Base-by-base conservation (phyloP, 805 yeast species). In the Soucietia sequanensis region DNA sequence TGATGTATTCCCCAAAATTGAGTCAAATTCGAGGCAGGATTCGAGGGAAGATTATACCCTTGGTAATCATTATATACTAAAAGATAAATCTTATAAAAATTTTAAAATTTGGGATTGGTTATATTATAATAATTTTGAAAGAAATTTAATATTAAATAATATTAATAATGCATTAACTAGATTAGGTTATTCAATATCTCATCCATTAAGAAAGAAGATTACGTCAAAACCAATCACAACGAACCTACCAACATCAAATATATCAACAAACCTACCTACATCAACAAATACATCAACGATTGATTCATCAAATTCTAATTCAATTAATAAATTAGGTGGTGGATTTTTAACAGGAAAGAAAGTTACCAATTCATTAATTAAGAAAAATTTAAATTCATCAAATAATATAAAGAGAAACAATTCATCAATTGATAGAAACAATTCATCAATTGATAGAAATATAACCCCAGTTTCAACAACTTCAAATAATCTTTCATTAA, bases 41-140 rank as follows among this genome's bases (percentile, higher is more conserved):
- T 21, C 23, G 23, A n/a, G n/a, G n/a, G n/a, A n/a, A n/a, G n/a
- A n/a, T n/a, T n/a, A n/a, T n/a, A n/a, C n/a, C n/a, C 23, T 21
- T 11, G 26, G 27, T 4, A 15, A 26, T 12, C 42, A 34, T 25
- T 52, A 48, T 37, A 55, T 65, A 23, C 51, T 68, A 32, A 65
- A 64, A 43, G 74, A 68, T 42, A 66, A 65, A 43, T 47, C 61
- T 3, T 67, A 67, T 43, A 65, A 66, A 38, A 70, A 66, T 13
- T 45, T 65, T 25, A 49, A 58, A 27, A 70, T 70, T 1, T 60
- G 66, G 65, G 48, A 40, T 18, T 65, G 70, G 68, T 40, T 34
- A 16, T 43, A 46, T 14, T 65, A 60, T 43, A 48, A 61, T 11
- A 47, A 43, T 7, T 47, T 46, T 26, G 70, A 66, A 40, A 51